Conservation (phyloP, 2,329 filamentous ascomycete species). For the Fusarium sp. region DNA sequence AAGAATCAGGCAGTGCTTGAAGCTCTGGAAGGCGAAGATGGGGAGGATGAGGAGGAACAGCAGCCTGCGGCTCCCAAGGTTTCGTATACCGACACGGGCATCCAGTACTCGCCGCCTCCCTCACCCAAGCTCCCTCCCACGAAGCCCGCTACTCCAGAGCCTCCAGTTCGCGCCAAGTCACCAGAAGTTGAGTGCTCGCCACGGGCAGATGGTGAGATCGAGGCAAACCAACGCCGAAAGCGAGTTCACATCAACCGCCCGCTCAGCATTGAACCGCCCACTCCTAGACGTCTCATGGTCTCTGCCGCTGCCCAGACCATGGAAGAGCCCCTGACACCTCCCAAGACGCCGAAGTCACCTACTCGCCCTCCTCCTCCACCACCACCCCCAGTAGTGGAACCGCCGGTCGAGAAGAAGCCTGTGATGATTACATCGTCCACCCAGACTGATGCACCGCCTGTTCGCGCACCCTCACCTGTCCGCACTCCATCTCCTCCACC, state of each 20-base stretch:
- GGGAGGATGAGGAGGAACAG: constrained; percentile 60
- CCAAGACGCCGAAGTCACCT: constrained; percentile 71
- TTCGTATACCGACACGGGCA: constrained; percentile 78
- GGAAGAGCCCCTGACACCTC: constrained; percentile 72
- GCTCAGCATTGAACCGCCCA: constrained; percentile 60
- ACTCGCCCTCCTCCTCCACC: constrained; percentile 55
- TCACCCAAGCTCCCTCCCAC: constrained; percentile 69
- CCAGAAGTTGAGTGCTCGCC: constrained; percentile 57
- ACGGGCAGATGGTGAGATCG: constrained; percentile 68
- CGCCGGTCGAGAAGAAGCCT: constrained; percentile 50
- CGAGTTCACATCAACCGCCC: constrained; percentile 69
- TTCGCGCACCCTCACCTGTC: constrained; percentile 5
- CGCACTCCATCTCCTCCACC: constrained; percentile 50
- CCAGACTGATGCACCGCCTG: constrained; percentile 64
- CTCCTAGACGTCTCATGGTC: constrained; percentile 65
- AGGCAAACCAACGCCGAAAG: constrained; percentile 81
- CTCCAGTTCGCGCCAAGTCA: constrained; percentile 52
- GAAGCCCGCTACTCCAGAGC: constrained; percentile 59
- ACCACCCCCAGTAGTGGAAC: constrained; percentile 48
- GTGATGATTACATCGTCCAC: constrained; percentile 68
- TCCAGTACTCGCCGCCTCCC: constrained; percentile 86
- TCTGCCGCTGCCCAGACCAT: constrained; percentile 73
- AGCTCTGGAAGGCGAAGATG: constrained; percentile 66
- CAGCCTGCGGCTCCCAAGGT: constrained; percentile 51
- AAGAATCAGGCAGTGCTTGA: constrained; percentile 68